Evolutionary conservation across 331 rosid species (phyloP).

Genomic region (Quercus phellos): DNA sequence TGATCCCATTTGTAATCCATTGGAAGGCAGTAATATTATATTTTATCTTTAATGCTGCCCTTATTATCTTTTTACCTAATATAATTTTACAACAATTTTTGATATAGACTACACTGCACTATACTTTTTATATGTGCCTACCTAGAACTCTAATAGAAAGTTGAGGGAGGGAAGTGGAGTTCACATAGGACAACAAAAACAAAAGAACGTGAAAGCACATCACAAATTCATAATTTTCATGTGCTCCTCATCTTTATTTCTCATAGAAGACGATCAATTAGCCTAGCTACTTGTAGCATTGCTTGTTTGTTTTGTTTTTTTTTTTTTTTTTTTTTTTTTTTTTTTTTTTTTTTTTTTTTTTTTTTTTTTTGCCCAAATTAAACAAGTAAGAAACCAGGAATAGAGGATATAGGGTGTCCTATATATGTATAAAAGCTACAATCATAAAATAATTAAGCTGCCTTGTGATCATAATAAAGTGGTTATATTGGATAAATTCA

Average conservation of each 20-base stretch:
- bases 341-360: conserved; percentile 8
- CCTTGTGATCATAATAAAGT: conserved; percentile 45
- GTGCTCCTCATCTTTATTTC: conserved; percentile 24
- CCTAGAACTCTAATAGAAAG: conserved; percentile 16
- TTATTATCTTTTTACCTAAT: background rate
- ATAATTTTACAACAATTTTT: background rate
- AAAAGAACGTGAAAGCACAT: conserved; percentile 3
- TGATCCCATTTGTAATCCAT: background rate
- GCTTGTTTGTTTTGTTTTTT: too few relatives aligned
- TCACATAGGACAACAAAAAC: conserved; percentile 20
- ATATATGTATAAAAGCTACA: conserved; percentile 16
- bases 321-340: conserved; percentile 22
- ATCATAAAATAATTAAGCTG: conserved; percentile 3
- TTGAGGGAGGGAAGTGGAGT: conserved; percentile 27
- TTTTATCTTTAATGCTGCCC: background rate
- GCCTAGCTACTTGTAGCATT: conserved; percentile 17
- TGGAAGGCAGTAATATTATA: background rate
- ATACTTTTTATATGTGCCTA: background rate
- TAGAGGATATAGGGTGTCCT: conserved; percentile 24
- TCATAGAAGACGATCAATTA: conserved; percentile 19
- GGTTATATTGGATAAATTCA: conserved; percentile 5
- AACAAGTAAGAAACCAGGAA: conserved; percentile 28
- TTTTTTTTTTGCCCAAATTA: background rate
- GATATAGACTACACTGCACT: background rate
- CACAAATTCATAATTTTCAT: conserved; percentile 11